Base-by-base conservation (phyloP, 495 filamentous ascomycete genomes). In the Elasticomyces elasticus region DNA sequence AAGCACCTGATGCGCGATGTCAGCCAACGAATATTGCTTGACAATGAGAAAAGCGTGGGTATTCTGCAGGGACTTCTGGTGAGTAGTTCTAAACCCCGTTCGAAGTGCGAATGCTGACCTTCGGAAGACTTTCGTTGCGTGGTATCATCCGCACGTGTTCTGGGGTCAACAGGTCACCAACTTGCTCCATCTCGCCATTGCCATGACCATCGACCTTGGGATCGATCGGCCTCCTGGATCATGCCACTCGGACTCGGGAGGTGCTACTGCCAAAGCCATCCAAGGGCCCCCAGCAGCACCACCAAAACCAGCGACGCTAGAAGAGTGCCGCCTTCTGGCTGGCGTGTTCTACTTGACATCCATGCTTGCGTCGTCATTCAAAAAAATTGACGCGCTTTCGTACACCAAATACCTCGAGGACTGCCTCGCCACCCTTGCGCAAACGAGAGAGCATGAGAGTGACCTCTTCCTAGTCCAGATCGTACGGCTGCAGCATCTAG, bases 391-490 rank as follows among this genome's bases (percentile, higher is more conserved):
- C 38, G 67, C 74, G 5, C 61, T 81, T 5, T 67, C 66, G 15
- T 81, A 76, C 74, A 77, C 72, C 7, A 58, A 73, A 5, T 70
- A 77, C 45, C 69, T 81, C 63, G 77, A 79, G 30, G 72, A 78
- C 22, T 75, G 71, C 31, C 66, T 82, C 1, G 58, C 66, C 0
- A 55, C 67, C 0, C 66, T 81, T 0, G 62, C 69, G 0, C 65
- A 75, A 33, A 60, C 64, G 9, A 70, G 69, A 40, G 76, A 78
- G 49, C 72, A 72, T 54, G 62, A 69, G 5, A 69, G 72, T 12
- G 79, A 83, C 64, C 69, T 73, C 27, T 51, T 76, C 27, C 61
- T 82, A 15, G 68, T 76, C 2, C 64, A 74, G 1, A 65, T 75
- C 24, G 74, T 77, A 3, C 68, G 65, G 48, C 65, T 79, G 20